Percentiles rank a stretch among this genome's conserved stretches.
These are phyloP conservation scores for Penicillium manginii DNA, from an alignment of 495 filamentous ascomycete genomes.

Conservation along the genomic window DNA sequence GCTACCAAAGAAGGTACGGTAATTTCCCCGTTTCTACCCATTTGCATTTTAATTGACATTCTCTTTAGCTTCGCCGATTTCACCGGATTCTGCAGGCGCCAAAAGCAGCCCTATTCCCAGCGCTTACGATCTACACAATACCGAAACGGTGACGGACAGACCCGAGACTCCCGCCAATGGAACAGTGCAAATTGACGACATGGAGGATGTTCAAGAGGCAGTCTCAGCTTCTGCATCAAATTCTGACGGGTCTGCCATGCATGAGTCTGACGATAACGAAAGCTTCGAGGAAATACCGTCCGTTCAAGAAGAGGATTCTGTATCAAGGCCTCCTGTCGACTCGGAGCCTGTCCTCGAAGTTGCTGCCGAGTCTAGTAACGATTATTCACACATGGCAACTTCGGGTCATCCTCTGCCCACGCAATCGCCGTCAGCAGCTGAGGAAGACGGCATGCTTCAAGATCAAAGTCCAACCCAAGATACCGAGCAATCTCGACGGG, in stretches of 20 bases:
- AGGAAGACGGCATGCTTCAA: neutral
- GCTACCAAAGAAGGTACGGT: constrained; percentile 30
- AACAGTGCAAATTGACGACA: neutral
- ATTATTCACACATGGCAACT: neutral
- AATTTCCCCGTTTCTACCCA: neutral
- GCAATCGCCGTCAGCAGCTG: neutral
- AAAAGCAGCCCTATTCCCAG: neutral
- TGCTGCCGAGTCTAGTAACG: neutral
- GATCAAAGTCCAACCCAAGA: neutral
- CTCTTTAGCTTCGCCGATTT: neutral
- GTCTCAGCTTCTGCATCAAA: constrained; percentile 27
- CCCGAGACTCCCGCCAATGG: neutral
- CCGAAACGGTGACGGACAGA: neutral
- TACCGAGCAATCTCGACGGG: constrained; percentile 23
- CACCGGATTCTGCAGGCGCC: neutral
- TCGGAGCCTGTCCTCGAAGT: neutral
- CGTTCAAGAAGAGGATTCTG: neutral
- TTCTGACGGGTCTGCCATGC: constrained; percentile 45
- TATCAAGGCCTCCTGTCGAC: neutral
- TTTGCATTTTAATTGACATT: neutral
- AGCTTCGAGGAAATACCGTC: neutral
- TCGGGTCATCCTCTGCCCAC: neutral
- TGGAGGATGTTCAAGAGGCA: neutral
- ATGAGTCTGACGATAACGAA: constrained; percentile 33
- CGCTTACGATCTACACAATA: neutral